Evolutionary conservation across 192 early-diverging fungal genomes (phyloP).

Genomic region (Linnemannia exigua): DNA sequence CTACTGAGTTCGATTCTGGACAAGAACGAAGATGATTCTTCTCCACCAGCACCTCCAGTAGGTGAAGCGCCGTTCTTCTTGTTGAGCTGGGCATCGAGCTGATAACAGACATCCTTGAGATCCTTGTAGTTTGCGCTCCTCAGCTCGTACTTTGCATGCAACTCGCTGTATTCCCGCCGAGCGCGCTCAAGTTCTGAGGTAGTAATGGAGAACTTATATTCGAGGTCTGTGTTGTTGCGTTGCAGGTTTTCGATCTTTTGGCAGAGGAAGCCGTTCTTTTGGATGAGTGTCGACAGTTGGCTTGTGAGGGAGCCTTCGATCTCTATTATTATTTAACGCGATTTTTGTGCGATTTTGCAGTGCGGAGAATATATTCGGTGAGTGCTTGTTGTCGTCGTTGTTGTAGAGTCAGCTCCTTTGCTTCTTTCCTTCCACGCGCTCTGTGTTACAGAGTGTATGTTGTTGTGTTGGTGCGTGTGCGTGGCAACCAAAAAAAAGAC

Average conservation of each 20-base stretch:
- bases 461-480: not conserved
- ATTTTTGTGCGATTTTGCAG: too few relatives aligned
- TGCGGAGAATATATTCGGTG: not conserved
- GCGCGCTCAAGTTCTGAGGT: conserved; percentile 29
- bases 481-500: not conserved
- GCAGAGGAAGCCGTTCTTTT: conserved; percentile 34
- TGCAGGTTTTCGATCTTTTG: conserved; percentile 31
- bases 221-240: conserved; percentile 29
- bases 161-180: conserved; percentile 17
- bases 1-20: not conserved
- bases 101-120: conserved; percentile 28
- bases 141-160: conserved; percentile 32
- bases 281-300: conserved; percentile 25
- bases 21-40: not conserved
- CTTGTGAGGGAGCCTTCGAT: conserved; percentile 30
- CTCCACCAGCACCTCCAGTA: not conserved
- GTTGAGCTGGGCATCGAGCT: conserved; percentile 26
- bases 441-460: not conserved
- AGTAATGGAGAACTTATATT: conserved; percentile 27
- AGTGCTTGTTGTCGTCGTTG: too few relatives aligned
- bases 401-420: not conserved
- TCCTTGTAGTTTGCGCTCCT: conserved; percentile 19
- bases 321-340: conserved; percentile 21
- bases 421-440: not conserved
- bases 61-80: conserved; percentile 11